Percentiles rank a stretch among this genome's conserved stretches.
Evolutionary conservation across 1,284 basidiomycete species (phyloP).

Genomic region (Athelia sp.): DNA sequence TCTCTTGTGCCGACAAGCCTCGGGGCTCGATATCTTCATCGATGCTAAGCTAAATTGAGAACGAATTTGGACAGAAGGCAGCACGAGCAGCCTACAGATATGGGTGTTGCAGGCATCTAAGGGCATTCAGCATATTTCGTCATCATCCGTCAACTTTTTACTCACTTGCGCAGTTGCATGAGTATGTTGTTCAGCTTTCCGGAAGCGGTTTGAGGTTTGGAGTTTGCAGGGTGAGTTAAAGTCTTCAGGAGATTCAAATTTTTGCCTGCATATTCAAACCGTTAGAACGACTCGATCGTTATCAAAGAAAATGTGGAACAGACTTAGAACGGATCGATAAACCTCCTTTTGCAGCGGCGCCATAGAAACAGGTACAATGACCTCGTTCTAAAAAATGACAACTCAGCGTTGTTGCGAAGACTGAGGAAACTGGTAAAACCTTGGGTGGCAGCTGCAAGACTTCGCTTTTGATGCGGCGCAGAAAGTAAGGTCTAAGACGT

Average conservation of each 20-base stretch:
- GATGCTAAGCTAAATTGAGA: constrained; percentile 27
- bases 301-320: too few relatives aligned
- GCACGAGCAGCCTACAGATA: constrained; percentile 55
- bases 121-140: constrained; percentile 5
- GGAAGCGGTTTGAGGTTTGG: constrained; percentile 29
- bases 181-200: constrained; percentile 73
- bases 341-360: constrained; percentile 85
- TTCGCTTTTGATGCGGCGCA: constrained; percentile 89
- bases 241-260: constrained; percentile 64
- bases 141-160: constrained; percentile 10
- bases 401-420: constrained; percentile 4
- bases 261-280: constrained; percentile 39
- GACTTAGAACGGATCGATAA: constrained; percentile 80
- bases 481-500: constrained; percentile 83
- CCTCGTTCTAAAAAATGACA: constrained; percentile 57
- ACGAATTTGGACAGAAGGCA: neutral
- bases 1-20: constrained; percentile 52
- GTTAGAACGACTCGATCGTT: neutral
- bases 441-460: constrained; percentile 91
- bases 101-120: constrained; percentile 82
- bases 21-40: constrained; percentile 78
- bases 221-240: constrained; percentile 38
- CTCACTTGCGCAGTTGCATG: constrained; percentile 83
- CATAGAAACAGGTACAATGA: constrained; percentile 91
- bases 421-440: constrained; percentile 35